Evolutionary conservation across 2,329 filamentous ascomycete genomes (phyloP), one percentile per base, ranked within the genome.

Genomic region (Fusarium sp.): DNA sequence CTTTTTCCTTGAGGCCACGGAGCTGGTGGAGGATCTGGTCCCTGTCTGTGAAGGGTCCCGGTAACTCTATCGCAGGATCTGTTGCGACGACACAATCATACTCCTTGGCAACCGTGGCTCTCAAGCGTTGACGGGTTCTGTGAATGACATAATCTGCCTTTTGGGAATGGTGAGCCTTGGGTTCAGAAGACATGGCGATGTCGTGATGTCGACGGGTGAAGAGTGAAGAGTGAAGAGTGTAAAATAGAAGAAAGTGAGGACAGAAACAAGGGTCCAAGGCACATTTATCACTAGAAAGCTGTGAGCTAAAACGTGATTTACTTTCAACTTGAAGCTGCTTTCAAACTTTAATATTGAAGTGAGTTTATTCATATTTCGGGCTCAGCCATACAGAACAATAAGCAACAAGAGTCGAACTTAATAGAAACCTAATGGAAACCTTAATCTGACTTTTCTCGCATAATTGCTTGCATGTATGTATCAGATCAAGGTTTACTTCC

Each of bases 1-100:
- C 16, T 29, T 18, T 16, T 44, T 61, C 61, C 14, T 66, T 56
- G 0, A 45, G 21, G 5, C 33, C 65, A 10, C 55, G 62, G 5
- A 61, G 19, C 8, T 66, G 23, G 25, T 66, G 55, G 4, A 68
- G 29, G 8, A 60, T 66, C 25, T 66, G 7, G 5, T 45, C 29
- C 16, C 31, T 61, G n/a, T 39, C 21, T 5, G 1, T 18, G 21
- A 31, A n/a, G 4, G 21, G 14, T 11, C 45, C 4, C 8, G 21
- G 21, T 31, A 12, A n/a, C 7, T 6, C 19, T 14, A 45, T 11
- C 5, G 45, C 19, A 11, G 4, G 15, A 18, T 48, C 23, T 16
- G 4, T 0, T 31, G 10, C 45, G 21, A 12, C 15, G 1, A 16
- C 21, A 16, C 27, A 21, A n/a, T 31, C 19, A n/a, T 23, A 31